Base-by-base conservation (phyloP, 208 protist genomes). In the Leptomonas seymouri region DNA sequence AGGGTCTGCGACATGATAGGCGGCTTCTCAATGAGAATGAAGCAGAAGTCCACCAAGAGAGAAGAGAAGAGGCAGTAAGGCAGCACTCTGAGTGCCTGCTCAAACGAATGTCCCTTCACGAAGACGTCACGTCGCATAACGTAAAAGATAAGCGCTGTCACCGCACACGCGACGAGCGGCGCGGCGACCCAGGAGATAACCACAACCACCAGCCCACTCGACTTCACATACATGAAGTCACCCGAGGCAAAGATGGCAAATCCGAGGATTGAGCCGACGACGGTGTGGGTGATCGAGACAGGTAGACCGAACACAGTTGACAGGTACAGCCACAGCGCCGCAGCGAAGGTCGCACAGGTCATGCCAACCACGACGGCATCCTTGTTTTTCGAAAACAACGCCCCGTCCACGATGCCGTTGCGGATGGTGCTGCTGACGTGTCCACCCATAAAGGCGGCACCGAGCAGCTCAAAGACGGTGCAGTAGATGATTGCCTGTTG, bases 231-330 rank as follows among this genome's bases (percentile, higher is more conserved):
- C 28, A 57, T 42, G 58, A 91, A 88, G 23, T 80, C 81, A 15
- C 77, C 72, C 7, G 71, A 78, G 45, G 84, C 78, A 57, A 85
- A 89, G 45, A 93, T 28, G 27, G 85, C 90, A 51, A 90, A 95
- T 28, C 87, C 84, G 16, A 95, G 46, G 51, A 96, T 83, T 20
- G 88, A 88, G 34, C 91, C 87, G 16, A 91, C 79, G 42, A 93
- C 91, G 25, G 87, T 93, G 74, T 93, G 91, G 9, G 88, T 93
- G 69, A 93, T 96, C 21, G 82, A 91, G 28, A 96, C 86, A 3
- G 84, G 90, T 20, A 93, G 76, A 12, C 90, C 86, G 75, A 92
- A 89, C 20, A 93, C 79, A 28, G 87, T 90, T 9, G 86, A 93
- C 8, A 93, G 78, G 72, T 91, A 95, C 3, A 95, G 77, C 87